A percentile compares a stretch with the other conserved stretches of the same genome.
Evolutionary conservation across 345 rosid species (phyloP).

Genomic region (Brassica incana): DNA sequence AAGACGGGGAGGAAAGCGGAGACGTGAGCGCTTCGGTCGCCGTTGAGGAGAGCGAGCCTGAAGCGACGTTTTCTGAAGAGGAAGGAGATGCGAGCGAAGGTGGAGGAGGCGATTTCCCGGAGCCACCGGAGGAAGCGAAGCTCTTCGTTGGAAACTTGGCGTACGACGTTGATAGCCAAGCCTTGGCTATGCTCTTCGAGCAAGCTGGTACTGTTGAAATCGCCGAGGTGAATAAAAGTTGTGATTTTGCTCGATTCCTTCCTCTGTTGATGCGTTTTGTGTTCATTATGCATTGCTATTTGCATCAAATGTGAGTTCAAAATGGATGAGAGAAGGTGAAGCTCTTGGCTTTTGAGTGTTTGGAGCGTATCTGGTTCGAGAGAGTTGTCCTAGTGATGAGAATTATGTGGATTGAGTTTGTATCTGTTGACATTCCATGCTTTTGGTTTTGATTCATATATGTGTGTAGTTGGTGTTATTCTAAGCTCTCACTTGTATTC

Average conservation of each 20-base stretch:
- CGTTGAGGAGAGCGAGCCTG: constrained; percentile 45
- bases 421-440: background rate
- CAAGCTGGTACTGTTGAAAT: constrained; percentile 90
- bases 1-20: constrained; percentile 40
- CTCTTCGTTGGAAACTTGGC: constrained; percentile 86
- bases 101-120: constrained; percentile 30
- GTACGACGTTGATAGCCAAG: constrained; percentile 75
- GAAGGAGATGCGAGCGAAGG: constrained; percentile 22
- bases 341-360: background rate
- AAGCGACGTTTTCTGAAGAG: constrained; percentile 21
- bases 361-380: background rate
- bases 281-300: constrained; percentile 4
- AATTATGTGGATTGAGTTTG: background rate
- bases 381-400: background rate
- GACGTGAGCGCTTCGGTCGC: constrained; percentile 40
- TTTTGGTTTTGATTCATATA: background rate
- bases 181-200: constrained; percentile 80
- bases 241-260: background rate
- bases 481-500: background rate
- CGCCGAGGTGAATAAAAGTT: constrained; percentile 62
- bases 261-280: background rate
- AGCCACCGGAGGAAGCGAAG: constrained; percentile 81
- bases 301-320: background rate
- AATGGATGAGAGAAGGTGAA: background rate
- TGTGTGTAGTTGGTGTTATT: background rate